phyloP scores from a whole-genome alignment of 495 filamentous ascomycete genomes.

The Talaromyces borbonicus region DNA sequence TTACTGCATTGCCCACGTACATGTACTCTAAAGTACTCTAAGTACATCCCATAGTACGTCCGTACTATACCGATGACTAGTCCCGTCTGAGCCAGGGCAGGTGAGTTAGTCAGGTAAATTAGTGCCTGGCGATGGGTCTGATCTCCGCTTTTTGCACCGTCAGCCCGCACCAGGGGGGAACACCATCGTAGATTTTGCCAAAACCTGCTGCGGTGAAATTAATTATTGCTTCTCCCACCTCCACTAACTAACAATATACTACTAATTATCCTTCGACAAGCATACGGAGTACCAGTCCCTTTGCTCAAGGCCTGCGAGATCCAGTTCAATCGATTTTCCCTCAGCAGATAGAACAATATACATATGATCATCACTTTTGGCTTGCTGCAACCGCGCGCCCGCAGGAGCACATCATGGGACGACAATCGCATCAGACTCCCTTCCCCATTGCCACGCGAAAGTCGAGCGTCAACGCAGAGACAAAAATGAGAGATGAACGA shows the following conservation, averaged over 20 bases:
- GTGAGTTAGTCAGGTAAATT: neutral
- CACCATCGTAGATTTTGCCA: neutral
- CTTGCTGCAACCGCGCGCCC: neutral
- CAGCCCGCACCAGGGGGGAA: neutral
- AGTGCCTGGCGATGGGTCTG: conserved; percentile 3
- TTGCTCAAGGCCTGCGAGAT: too few species aligned
- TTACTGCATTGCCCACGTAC: too few species aligned
- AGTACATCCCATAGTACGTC: too few species aligned
- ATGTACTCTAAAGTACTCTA: too few species aligned
- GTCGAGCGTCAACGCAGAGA: conserved; percentile 8
- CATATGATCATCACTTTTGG: too few species aligned
- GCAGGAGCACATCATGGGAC: conserved; percentile 4
- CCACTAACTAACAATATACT: neutral
- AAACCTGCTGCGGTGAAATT: neutral
- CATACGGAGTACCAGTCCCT: too few species aligned
- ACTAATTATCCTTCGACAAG: too few species aligned
- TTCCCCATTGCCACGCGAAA: conserved; percentile 2
- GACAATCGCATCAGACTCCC: conserved; percentile 3
- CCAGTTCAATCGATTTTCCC: too few species aligned
- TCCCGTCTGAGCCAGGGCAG: too few species aligned
- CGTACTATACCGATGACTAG: too few species aligned
- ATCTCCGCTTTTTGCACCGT: neutral
- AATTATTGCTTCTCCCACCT: neutral
- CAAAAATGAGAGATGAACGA: neutral
- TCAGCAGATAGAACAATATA: too few species aligned